These are phyloP conservation scores for Scleromitrula shiraiana DNA, from an alignment of 2,329 filamentous ascomycete genomes.

Conservation along the genomic window DNA sequence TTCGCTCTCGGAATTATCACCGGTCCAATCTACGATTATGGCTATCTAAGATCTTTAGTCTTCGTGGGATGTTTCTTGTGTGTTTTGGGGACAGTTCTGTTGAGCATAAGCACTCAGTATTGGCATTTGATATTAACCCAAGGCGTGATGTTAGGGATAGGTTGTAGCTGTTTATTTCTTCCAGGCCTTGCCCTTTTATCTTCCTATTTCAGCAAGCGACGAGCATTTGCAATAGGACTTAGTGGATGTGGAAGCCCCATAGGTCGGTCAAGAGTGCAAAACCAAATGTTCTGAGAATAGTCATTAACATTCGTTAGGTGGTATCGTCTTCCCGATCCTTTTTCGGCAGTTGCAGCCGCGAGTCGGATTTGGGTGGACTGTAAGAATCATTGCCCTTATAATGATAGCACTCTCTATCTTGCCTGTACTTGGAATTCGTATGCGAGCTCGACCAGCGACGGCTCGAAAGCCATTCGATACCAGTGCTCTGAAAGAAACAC, in stretches of 20 bases:
- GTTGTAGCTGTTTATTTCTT: constrained; percentile 35
- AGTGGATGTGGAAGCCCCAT: constrained; percentile 32
- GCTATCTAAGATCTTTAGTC: constrained; percentile 29
- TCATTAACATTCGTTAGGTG: not conserved
- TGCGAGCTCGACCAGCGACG: not conserved
- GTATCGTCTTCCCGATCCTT: constrained; percentile 39
- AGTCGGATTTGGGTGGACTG: constrained; percentile 39
- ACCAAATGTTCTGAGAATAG: not conserved
- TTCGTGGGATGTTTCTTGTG: constrained; percentile 25
- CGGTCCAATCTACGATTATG: constrained; percentile 33
- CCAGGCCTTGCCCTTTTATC: constrained; percentile 33
- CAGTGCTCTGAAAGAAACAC: not conserved
- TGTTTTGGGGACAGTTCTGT: constrained; percentile 33
- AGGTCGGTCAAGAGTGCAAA: constrained; percentile 14
- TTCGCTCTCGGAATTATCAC: constrained; percentile 35
- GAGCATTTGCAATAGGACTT: constrained; percentile 32
- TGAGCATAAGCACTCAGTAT: constrained; percentile 33
- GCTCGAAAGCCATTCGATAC: not conserved
- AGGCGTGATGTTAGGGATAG: constrained; percentile 35
- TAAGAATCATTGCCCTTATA: constrained; percentile 39
- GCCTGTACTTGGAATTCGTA: not conserved
- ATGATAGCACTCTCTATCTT: not conserved
- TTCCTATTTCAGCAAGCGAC: constrained; percentile 35
- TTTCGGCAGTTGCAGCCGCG: constrained; percentile 33
- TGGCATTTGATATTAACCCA: constrained; percentile 39